Percentiles rank a stretch among this genome's conserved stretches.
phyloP scores from a whole-genome alignment of 2,329 filamentous ascomycete species.

The Aspergillus udagawae region DNA sequence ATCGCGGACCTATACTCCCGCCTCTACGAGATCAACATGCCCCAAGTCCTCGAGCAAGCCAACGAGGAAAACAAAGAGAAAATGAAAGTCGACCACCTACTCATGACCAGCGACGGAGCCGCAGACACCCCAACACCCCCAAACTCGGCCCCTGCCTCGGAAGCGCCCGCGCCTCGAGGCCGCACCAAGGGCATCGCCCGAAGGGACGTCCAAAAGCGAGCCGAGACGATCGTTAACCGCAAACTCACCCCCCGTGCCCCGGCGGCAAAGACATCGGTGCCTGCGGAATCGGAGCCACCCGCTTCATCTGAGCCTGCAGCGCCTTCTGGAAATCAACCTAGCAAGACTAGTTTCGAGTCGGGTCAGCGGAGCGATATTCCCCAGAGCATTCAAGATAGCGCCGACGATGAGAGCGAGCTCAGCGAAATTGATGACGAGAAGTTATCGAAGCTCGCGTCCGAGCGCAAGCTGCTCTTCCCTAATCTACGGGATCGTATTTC shows the following conservation, averaged over 20 bases:
- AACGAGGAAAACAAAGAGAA: conserved; percentile 45
- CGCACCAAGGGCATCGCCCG: conserved; percentile 57
- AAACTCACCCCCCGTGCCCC: conserved; percentile 30
- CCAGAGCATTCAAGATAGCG: conserved; percentile 61
- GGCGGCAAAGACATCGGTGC: conserved; percentile 19
- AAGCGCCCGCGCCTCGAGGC: conserved; percentile 33
- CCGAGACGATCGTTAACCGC: conserved; percentile 52
- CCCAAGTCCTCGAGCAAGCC: conserved; percentile 36
- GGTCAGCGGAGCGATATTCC: conserved; percentile 50
- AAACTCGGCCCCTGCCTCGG: conserved; percentile 28
- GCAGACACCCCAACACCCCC: conserved; percentile 28
- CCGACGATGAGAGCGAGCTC: conserved; percentile 66
- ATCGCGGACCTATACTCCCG: conserved; percentile 84
- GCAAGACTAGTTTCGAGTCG: conserved; percentile 38
- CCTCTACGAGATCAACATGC: conserved; percentile 37
- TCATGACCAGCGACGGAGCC: conserved; percentile 35
- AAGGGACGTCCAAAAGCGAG: conserved; percentile 55
- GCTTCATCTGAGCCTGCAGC: conserved; percentile 34
- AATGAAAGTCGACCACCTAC: conserved; percentile 46
- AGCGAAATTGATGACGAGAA: conserved; percentile 54
- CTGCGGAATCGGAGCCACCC: conserved; percentile 20
- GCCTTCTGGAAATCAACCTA: conserved; percentile 30
- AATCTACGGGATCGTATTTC: conserved; percentile 20
- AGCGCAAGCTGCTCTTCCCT: conserved; percentile 22
- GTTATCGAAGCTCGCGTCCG: conserved; percentile 22